These are phyloP conservation scores for Skeletonema tropicum DNA, from an alignment of 108 stramenopile species.

Conservation along the genomic window DNA sequence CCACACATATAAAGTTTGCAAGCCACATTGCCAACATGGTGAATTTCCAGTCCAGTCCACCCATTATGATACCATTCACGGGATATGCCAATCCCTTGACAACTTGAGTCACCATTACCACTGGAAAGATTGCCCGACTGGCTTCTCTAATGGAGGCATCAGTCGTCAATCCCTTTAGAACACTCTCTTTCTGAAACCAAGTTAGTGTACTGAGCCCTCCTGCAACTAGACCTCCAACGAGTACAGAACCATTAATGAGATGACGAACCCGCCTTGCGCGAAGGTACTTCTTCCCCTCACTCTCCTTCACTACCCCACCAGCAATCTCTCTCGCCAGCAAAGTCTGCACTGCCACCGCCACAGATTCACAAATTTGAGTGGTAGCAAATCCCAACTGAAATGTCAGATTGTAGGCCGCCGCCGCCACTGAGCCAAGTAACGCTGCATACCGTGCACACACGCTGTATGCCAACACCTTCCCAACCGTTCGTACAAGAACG, in stretches of 20 bases:
- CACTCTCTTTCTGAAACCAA: conserved; percentile 66
- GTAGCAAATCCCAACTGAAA: conserved; percentile 95
- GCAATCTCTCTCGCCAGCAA: conserved; percentile 83
- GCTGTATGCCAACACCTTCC: conserved; percentile 88
- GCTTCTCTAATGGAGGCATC: conserved; percentile 75
- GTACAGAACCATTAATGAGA: conserved; percentile 76
- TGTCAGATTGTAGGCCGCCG: conserved; percentile 91
- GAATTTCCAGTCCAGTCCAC: conserved; percentile 92
- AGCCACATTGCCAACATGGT: conserved; percentile 87
- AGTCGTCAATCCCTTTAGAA: conserved; percentile 83
- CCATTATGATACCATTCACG: conserved; percentile 93
- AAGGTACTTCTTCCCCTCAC: conserved; percentile 12
- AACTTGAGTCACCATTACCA: conserved; percentile 82
- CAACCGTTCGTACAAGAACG: conserved; percentile 81
- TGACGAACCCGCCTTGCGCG: conserved; percentile 64
- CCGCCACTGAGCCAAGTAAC: conserved; percentile 78
- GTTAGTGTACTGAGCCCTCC: conserved; percentile 70
- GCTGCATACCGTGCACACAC: conserved; percentile 87
- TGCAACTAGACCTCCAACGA: conserved; percentile 75
- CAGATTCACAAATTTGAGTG: conserved; percentile 92
- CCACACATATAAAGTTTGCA: conserved; percentile 83
- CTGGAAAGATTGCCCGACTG: conserved; percentile 76
- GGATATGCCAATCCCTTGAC: conserved; percentile 92
- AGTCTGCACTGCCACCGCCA: conserved; percentile 85
- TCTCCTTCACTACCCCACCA: conserved; percentile 46